phyloP scores from a whole-genome alignment of 1,139 yeast species.

The Geotrichum klebahnii region DNA sequence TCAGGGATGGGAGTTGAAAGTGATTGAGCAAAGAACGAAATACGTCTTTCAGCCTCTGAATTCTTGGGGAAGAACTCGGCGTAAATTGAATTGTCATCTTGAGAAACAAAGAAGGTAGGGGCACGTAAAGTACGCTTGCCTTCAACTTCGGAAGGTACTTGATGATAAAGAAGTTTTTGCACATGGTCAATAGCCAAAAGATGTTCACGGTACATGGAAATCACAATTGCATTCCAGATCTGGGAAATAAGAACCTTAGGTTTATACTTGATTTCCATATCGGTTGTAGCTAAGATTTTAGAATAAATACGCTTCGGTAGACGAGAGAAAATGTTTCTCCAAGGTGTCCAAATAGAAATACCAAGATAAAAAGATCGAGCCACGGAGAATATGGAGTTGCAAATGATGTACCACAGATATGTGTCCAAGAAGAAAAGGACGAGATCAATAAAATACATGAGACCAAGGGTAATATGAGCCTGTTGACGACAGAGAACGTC shows the following conservation, averaged over 20 bases:
- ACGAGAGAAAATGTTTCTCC: slow-evolving; percentile 98
- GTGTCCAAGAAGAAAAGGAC: slow-evolving; percentile 97
- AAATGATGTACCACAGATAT: slow-evolving; percentile 95
- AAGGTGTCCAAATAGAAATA: slow-evolving; percentile 95
- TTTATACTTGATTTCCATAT: slow-evolving; percentile 97
- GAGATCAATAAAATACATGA: slow-evolving; percentile 89
- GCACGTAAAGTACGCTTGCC: slow-evolving; percentile 98
- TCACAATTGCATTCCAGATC: slow-evolving; percentile 97
- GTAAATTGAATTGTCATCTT: slow-evolving; percentile 91
- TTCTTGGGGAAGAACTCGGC: slow-evolving; percentile 94
- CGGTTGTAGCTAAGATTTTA: slow-evolving; percentile 93
- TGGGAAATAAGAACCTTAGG: slow-evolving; percentile 97
- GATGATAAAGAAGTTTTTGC: slow-evolving; percentile 92
- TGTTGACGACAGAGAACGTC: slow-evolving; percentile 72
- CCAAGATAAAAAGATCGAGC: slow-evolving; percentile 98
- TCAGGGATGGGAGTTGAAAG: slow-evolving; percentile 97
- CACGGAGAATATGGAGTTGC: slow-evolving; percentile 90
- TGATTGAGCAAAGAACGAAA: slow-evolving; percentile 97
- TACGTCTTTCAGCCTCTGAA: slow-evolving; percentile 98
- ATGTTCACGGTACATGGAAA: slow-evolving; percentile 98
- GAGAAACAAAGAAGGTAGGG: slow-evolving; percentile 96
- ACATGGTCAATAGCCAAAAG: slow-evolving; percentile 96
- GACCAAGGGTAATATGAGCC: slow-evolving; percentile 79
- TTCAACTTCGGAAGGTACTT: slow-evolving; percentile 88
- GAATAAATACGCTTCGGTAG: slow-evolving; percentile 98